phyloP scores from a whole-genome alignment of 768 basidiomycete species.

The Naganishia randhawae region DNA sequence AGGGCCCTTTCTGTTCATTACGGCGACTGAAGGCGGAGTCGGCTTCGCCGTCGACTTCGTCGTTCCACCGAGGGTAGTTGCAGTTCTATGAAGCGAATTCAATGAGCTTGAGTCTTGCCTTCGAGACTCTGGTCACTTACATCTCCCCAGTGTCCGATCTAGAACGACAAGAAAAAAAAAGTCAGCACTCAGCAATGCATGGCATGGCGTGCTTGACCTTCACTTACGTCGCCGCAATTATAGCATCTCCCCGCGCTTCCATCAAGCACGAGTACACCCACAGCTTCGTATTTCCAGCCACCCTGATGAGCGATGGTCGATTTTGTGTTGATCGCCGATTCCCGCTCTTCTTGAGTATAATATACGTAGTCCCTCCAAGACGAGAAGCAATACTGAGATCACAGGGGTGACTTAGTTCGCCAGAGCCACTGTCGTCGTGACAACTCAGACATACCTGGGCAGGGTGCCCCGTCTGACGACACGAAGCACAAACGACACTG shows the following conservation, averaged over 20 bases:
- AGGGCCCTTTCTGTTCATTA: background rate
- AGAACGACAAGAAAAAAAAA: background rate
- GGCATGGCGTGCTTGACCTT: background rate
- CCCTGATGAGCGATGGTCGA: constrained; percentile 1
- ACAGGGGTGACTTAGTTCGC: background rate
- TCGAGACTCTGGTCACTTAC: background rate
- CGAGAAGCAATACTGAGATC: background rate
- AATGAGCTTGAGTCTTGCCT: too few relatives aligned
- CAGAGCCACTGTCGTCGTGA: background rate
- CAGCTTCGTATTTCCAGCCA: constrained; percentile 20
- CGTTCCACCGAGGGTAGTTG: background rate
- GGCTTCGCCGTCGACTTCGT: background rate
- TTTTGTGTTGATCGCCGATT: constrained; percentile 6
- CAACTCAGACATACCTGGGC: background rate
- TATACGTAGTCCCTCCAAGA: constrained; percentile 18
- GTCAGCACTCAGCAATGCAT: background rate
- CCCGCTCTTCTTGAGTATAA: constrained; percentile 1
- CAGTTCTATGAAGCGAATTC: constrained; percentile 1
- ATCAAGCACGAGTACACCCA: background rate
- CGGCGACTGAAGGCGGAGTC: background rate
- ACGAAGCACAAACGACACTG: background rate
- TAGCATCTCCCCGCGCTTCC: constrained; percentile 4
- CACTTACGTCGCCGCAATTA: constrained; percentile 5
- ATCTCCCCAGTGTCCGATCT: constrained; percentile 18
- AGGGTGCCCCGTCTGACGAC: background rate